Base-by-base conservation (phyloP, 1,284 basidiomycete genomes). In the Phenoliferia sp. region DNA sequence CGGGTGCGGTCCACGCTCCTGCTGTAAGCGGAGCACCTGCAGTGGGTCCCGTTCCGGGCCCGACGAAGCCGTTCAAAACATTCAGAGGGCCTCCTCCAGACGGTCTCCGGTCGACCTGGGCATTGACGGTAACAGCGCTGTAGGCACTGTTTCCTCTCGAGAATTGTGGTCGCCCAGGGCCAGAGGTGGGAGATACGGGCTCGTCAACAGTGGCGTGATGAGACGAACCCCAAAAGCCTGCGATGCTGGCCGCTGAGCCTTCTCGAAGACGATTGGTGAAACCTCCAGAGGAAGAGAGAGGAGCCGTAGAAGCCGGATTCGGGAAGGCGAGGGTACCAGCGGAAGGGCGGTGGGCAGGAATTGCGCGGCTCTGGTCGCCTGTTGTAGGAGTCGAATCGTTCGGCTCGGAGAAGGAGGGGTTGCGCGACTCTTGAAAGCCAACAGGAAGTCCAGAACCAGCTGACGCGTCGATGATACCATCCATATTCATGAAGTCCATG, bases 401-500 rank as follows among this genome's bases (percentile, higher is more conserved):
- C 26, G 59, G 5, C 5, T 35, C 19, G 29, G 34, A 48, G 55
- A 56, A 39, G 55, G 56, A 39, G 19, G 55, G 26, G 29, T 26
- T 22, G 28, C 52, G 60, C 32, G 44, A 35, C 29, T 57, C 55
- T 35, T 32, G 31, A 50, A 63, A 35, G 52, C 52, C 50, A 59
- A 59, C 34, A 36, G 60, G 22, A 39, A 39, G 50, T 29, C 29
- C 26, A 16, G 57, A 62, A 58, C 62, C 54, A 54, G 55, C 35
- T 67, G 66, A 64, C 69, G 80, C 78, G 78, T 92, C 83, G 71
- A 95, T 83, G 77, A 95, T 91, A 34, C 90, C 92, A 59, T 90
- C 89, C 84, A 96, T 91, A 67, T 87, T 82, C 35, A 88, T 85
- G 54, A 94, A 81, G 72, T 94, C 86, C 60, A 87, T 88, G 79